A percentile compares a stretch with the other conserved stretches of the same genome.
These are phyloP conservation scores for Aspergillus pseudonomiae DNA, from an alignment of 2,329 filamentous ascomycete genomes.

Conservation along the genomic window DNA sequence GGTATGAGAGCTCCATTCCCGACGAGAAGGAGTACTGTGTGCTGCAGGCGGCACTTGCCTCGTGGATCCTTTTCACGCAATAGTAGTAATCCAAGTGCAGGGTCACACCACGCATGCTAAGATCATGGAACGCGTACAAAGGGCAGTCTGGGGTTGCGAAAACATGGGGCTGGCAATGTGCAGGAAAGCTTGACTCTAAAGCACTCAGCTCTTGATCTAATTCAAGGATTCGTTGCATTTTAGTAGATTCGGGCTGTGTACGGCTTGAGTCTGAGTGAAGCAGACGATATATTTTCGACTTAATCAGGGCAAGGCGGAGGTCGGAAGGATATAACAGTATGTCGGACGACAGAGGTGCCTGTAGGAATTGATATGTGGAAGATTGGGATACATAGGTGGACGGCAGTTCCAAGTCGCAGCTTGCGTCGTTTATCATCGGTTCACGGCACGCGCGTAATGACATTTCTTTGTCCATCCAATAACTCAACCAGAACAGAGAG, in stretches of 20 bases:
- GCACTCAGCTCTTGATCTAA: slow-evolving; percentile 28
- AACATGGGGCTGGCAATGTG: slow-evolving; percentile 21
- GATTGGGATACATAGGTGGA: slow-evolving; percentile 21
- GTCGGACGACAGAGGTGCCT: slow-evolving; percentile 16
- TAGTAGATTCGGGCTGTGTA: slow-evolving; percentile 19
- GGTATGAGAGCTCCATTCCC: slow-evolving; percentile 28
- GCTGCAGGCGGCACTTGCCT: slow-evolving; percentile 15
- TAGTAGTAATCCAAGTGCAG: slow-evolving; percentile 32
- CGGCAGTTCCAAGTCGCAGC: slow-evolving; percentile 29
- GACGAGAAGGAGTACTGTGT: slow-evolving; percentile 16
- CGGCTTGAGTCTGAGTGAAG: slow-evolving; percentile 24
- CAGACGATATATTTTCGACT: slow-evolving; percentile 25
- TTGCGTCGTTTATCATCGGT: slow-evolving; percentile 27
- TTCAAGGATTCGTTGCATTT: slow-evolving; percentile 29
- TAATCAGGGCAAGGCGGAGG: slow-evolving; percentile 26
- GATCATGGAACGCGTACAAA: slow-evolving; percentile 27
- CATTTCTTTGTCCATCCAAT: slow-evolving; percentile 29
- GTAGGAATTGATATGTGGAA: slow-evolving; percentile 24
- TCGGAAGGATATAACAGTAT: slow-evolving; percentile 29
- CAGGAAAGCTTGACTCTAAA: slow-evolving; percentile 22
- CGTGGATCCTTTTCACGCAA: slow-evolving; percentile 29
- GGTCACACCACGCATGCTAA: slow-evolving; percentile 27
- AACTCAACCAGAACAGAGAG: slow-evolving; percentile 30
- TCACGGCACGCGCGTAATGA: slow-evolving; percentile 24
- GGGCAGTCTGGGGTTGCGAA: slow-evolving; percentile 20